phyloP scores from a whole-genome alignment of 345 rosid genomes.

The Lepidium didymum region DNA sequence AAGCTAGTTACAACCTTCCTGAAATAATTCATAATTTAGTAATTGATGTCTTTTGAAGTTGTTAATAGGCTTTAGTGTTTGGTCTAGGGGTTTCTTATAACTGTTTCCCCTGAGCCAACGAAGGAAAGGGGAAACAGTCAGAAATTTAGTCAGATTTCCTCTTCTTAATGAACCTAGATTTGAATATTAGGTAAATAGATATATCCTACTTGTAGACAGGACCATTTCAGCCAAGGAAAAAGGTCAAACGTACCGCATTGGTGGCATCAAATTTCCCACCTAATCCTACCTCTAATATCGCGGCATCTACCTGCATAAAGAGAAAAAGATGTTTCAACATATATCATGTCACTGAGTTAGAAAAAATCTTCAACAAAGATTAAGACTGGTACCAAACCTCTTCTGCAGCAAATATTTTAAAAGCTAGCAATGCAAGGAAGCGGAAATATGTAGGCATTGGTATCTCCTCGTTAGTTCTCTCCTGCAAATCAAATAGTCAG shows the following conservation, averaged over 20 bases:
- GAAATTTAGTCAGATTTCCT: neutral
- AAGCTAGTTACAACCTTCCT: neutral
- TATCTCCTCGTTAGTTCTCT: constrained; percentile 54
- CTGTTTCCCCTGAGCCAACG: neutral
- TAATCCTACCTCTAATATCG: constrained; percentile 90
- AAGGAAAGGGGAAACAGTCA: neutral
- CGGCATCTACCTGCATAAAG: constrained; percentile 77
- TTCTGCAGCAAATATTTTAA: constrained; percentile 89
- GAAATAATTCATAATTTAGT: neutral
- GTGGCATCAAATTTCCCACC: constrained; percentile 96
- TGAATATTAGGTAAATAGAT: neutral
- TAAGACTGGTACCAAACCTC: constrained; percentile 42
- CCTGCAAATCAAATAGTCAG: constrained; percentile 42
- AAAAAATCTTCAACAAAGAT: neutral
- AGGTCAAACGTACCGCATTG: constrained; percentile 63
- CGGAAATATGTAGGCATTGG: constrained; percentile 97
- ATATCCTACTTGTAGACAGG: neutral
- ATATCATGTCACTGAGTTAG: neutral
- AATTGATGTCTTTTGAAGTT: neutral
- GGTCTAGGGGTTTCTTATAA: neutral
- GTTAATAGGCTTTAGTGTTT: neutral
- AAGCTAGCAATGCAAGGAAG: constrained; percentile 89
- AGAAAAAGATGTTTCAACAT: neutral
- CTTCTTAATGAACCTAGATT: neutral
- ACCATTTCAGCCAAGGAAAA: neutral